phyloP scores from a whole-genome alignment of 345 rosid species.

The Eucalyptus marginata region DNA sequence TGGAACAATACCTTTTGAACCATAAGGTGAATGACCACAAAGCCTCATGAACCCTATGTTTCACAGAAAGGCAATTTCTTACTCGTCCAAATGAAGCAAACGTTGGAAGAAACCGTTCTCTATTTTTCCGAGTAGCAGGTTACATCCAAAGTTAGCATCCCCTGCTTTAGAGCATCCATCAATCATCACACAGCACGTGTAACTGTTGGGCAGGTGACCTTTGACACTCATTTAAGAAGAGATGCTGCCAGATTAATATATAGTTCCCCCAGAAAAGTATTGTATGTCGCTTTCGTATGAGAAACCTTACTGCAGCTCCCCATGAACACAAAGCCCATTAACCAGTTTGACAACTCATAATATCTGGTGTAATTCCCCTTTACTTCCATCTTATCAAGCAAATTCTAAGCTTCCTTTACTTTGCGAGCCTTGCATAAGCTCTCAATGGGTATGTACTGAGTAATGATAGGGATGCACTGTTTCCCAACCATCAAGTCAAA shows the following conservation, averaged over 20 bases:
- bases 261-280: slow-evolving; percentile 52
- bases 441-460: slow-evolving; percentile 65
- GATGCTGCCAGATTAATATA: slow-evolving; percentile 40
- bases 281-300: slow-evolving; percentile 51
- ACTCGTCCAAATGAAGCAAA: slow-evolving; percentile 63
- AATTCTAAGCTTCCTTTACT: slow-evolving; percentile 45
- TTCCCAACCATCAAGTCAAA: slow-evolving; percentile 30
- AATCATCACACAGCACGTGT: slow-evolving; percentile 66
- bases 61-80: slow-evolving; percentile 61
- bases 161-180: slow-evolving; percentile 81
- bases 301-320: slow-evolving; percentile 53
- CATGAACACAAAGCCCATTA: slow-evolving; percentile 48
- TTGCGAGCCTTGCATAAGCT: slow-evolving; percentile 63
- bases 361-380: slow-evolving; percentile 46
- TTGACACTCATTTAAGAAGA: slow-evolving; percentile 56
- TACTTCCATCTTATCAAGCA: slow-evolving; percentile 43
- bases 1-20: slow-evolving; percentile 57
- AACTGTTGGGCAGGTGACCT: slow-evolving; percentile 50
- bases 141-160: slow-evolving; percentile 34
- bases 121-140: slow-evolving; percentile 38
- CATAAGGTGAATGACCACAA: slow-evolving; percentile 52
- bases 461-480: slow-evolving; percentile 50
- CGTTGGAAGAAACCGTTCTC: slow-evolving; percentile 55
- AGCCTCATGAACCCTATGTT: slow-evolving; percentile 57
- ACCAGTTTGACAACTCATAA: slow-evolving; percentile 55